Conservation (phyloP, 805 yeast genomes). For the Metschnikowia cerradonensis region DNA sequence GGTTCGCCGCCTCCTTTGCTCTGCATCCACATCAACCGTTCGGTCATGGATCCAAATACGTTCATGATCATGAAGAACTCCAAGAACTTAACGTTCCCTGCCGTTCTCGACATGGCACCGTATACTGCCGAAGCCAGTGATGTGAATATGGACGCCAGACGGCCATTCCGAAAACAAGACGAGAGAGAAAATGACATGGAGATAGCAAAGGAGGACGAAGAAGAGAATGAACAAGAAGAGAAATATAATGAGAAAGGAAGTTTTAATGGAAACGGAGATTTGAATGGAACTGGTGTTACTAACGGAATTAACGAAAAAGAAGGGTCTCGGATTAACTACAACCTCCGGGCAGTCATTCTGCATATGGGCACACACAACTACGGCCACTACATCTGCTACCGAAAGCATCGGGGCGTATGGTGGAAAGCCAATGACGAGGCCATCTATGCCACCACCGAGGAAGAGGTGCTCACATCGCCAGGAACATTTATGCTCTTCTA, state of each 20-base stretch:
- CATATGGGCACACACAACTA: slow-evolving; percentile 96
- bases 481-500: slow-evolving; percentile 94
- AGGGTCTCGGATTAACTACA: slow-evolving; percentile 37
- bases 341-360: slow-evolving; percentile 78
- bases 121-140: slow-evolving; percentile 68
- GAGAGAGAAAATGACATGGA: slow-evolving; percentile 14
- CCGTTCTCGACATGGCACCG: slow-evolving; percentile 59
- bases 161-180: slow-evolving; percentile 65
- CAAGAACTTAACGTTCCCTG: slow-evolving; percentile 75
- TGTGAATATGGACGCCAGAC: slow-evolving; percentile 75
- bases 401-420: slow-evolving; percentile 82
- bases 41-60: slow-evolving; percentile 85
- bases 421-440: slow-evolving; percentile 93
- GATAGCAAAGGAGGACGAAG: neutral
- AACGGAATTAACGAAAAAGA: no score
- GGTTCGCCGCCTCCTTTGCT: slow-evolving; percentile 80
- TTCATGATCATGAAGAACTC: slow-evolving; percentile 81
- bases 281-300: no score
- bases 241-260: no score
- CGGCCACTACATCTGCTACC: slow-evolving; percentile 93
- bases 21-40: slow-evolving; percentile 85
- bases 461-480: slow-evolving; percentile 74
- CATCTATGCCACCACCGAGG: slow-evolving; percentile 73
- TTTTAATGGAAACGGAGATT: no score
- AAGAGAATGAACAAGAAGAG: slow-evolving; percentile 7